Evolutionary conservation across 805 yeast species (phyloP).

Genomic region (Cyberlindnera saturnus): DNA sequence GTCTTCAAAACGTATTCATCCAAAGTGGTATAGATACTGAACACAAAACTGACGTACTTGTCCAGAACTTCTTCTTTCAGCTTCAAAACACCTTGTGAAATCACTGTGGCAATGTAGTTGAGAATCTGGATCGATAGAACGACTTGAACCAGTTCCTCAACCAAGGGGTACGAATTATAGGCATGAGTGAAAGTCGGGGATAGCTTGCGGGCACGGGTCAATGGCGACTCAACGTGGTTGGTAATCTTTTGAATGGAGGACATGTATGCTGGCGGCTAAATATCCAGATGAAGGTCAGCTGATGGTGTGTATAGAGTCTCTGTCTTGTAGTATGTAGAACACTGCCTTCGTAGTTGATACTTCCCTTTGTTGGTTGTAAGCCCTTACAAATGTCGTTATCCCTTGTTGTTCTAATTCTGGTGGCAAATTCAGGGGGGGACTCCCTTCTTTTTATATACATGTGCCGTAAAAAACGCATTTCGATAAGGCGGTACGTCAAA

Average conservation of each 20-base stretch:
- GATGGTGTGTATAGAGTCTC: too few relatives aligned
- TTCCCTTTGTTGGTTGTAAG: too few relatives aligned
- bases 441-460: too few relatives aligned
- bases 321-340: too few relatives aligned
- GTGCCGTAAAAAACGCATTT: too few relatives aligned
- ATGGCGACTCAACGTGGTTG: slow-evolving; percentile 13
- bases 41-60: slow-evolving; percentile 4
- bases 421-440: too few relatives aligned
- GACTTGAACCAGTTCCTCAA: slow-evolving; percentile 4
- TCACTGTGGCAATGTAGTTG: slow-evolving; percentile 8
- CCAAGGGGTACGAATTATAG: slow-evolving; percentile 11
- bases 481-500: too few relatives aligned
- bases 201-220: slow-evolving; percentile 12
- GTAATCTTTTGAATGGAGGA: slow-evolving; percentile 5
- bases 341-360: too few relatives aligned
- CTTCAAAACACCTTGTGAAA: slow-evolving; percentile 5
- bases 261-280: not conserved
- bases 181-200: slow-evolving; percentile 8
- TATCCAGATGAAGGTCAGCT: not conserved
- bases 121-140: slow-evolving; percentile 6
- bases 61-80: slow-evolving; percentile 6
- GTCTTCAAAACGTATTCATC: slow-evolving; percentile 6
- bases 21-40: not conserved
- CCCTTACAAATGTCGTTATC: too few relatives aligned
- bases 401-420: too few relatives aligned